Conservation (phyloP, 331 rosid species). For the Arachis monticola region DNA sequence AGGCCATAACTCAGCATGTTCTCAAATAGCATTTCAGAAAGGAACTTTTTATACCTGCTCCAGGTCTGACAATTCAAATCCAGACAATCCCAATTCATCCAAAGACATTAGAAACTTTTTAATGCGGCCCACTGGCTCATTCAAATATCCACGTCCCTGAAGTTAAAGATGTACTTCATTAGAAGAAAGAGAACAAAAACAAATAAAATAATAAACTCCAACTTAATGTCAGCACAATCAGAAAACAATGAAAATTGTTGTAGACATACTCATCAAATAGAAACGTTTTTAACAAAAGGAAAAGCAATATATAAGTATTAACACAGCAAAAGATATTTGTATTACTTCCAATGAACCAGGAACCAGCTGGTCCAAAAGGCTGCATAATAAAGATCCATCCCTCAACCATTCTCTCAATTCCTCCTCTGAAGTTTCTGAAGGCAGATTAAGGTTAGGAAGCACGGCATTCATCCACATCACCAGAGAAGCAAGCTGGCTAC, state of each 20-base stretch:
- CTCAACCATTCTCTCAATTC: conserved; percentile 70
- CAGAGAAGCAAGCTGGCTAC: conserved; percentile 53
- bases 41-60: conserved; percentile 73
- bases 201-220: conserved; percentile 15
- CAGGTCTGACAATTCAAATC: conserved; percentile 74
- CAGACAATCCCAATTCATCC: conserved; percentile 80
- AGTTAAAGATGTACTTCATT: conserved; percentile 35
- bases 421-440: conserved; percentile 74
- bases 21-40: conserved; percentile 28
- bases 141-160: conserved; percentile 58
- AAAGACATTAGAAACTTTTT: conserved; percentile 73
- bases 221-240: conserved; percentile 28
- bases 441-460: conserved; percentile 75
- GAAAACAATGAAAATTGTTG: neutral
- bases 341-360: conserved; percentile 70
- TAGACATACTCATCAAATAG: neutral
- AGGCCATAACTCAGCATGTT: conserved; percentile 26
- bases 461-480: conserved; percentile 81
- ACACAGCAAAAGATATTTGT: conserved; percentile 35
- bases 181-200: conserved; percentile 15
- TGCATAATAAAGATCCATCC: conserved; percentile 82
- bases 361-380: conserved; percentile 70
- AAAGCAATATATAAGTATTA: conserved; percentile 2
- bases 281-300: neutral
- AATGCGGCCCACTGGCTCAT: conserved; percentile 48